phyloP scores from a whole-genome alignment of 306 rosid genomes.

The Vigna radiata region DNA sequence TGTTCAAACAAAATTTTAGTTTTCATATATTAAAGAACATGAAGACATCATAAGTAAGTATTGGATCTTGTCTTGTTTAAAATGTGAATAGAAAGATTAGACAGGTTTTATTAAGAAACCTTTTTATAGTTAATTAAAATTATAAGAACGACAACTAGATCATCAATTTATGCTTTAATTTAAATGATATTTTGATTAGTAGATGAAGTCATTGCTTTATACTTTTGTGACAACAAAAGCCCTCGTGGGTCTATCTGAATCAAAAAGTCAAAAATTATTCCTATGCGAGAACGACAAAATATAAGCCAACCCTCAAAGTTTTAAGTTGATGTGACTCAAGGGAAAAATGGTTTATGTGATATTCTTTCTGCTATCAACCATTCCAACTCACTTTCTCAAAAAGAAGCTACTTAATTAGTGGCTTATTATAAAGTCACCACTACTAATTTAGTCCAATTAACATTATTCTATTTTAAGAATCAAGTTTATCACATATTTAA shows the following conservation, averaged over 20 bases:
- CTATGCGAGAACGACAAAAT: constrained; percentile 16
- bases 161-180: not conserved
- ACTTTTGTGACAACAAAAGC: constrained; percentile 37
- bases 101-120: constrained; percentile 25
- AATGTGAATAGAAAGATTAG: constrained; percentile 7
- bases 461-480: too few species aligned
- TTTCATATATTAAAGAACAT: not conserved
- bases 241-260: constrained; percentile 34
- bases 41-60: not conserved
- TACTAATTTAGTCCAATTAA: not conserved
- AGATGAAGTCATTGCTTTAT: constrained; percentile 30
- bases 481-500: too few species aligned
- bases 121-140: constrained; percentile 17
- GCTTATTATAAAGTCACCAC: not conserved
- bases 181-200: constrained; percentile 22
- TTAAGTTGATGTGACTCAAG: not conserved
- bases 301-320: not conserved
- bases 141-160: constrained; percentile 16
- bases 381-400: not conserved
- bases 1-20: not conserved
- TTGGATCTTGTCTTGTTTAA: not conserved
- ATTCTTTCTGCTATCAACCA: not conserved
- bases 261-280: constrained; percentile 27
- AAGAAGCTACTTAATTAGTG: not conserved
- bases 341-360: not conserved